These are phyloP conservation scores for Jasminum sambac DNA, from an alignment of 257 asterid species.

Conservation along the genomic window DNA sequence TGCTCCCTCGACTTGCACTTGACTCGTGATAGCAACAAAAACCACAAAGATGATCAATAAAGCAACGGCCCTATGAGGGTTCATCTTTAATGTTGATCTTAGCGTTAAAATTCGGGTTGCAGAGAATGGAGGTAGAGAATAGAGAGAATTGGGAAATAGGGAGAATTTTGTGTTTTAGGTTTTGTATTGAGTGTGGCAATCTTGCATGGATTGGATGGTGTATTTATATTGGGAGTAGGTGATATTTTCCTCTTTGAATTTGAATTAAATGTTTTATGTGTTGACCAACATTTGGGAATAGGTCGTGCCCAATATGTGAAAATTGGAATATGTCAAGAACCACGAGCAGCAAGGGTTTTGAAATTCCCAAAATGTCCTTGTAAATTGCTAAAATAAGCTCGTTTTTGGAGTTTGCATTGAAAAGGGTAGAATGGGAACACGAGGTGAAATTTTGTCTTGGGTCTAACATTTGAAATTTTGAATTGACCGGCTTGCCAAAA, in stretches of 20 bases:
- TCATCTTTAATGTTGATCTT: background rate
- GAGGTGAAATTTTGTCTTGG: background rate
- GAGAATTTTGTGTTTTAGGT: background rate
- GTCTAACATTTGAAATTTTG: conserved; percentile 6
- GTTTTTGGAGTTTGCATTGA: background rate
- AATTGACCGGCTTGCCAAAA: conserved; percentile 4
- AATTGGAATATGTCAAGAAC: conserved; percentile 1
- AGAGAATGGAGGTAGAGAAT: background rate
- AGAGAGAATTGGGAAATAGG: background rate
- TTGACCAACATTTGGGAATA: conserved; percentile 1
- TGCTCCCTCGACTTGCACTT: conserved; percentile 23
- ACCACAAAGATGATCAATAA: conserved; percentile 3
- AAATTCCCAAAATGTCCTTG: conserved; percentile 6
- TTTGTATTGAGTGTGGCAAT: background rate
- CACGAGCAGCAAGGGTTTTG: background rate
- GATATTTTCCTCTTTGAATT: conserved; percentile 1
- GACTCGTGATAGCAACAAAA: conserved; percentile 12
- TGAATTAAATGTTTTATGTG: background rate
- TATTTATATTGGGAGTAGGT: background rate
- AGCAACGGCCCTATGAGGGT: background rate
- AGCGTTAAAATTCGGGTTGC: background rate
- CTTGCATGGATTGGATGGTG: background rate
- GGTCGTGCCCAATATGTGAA: background rate
- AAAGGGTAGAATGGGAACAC: background rate
- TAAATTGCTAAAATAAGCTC: background rate